phyloP scores from a whole-genome alignment of 345 rosid genomes.

The Aquilaria malaccensis region DNA sequence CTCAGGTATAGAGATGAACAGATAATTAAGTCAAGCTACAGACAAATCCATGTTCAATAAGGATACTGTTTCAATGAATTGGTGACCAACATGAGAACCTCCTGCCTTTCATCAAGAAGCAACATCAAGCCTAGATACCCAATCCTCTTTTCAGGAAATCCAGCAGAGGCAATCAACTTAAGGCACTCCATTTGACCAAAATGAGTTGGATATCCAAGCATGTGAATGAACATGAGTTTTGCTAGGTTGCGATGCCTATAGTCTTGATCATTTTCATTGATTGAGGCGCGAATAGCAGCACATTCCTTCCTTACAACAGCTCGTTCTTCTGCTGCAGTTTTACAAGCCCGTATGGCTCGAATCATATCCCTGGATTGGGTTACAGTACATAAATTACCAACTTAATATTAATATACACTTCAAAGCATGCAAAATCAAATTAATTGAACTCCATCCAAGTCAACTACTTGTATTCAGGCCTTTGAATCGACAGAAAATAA shows the following conservation, averaged over 20 bases:
- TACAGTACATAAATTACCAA: conserved; percentile 11
- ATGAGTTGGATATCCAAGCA: conserved; percentile 99
- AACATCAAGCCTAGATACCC: conserved; percentile 98
- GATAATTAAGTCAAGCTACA: conserved; percentile 4
- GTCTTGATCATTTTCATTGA: conserved; percentile 86
- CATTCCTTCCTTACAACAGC: conserved; percentile 98
- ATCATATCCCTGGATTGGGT: conserved; percentile 92
- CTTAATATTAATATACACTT: neutral
- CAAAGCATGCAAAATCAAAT: neutral
- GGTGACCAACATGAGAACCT: conserved; percentile 97
- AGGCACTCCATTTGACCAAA: conserved; percentile 99
- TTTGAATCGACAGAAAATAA: conserved; percentile 1
- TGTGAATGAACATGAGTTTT: conserved; percentile 99
- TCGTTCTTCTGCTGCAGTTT: conserved; percentile 99
- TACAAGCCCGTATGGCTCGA: conserved; percentile 91
- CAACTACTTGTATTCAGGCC: neutral
- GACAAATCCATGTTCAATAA: neutral
- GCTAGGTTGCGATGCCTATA: conserved; percentile 95
- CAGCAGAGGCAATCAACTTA: conserved; percentile 90
- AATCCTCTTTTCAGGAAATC: conserved; percentile 98
- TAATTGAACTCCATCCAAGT: neutral
- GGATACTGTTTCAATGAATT: conserved; percentile 99
- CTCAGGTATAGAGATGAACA: conserved; percentile 1
- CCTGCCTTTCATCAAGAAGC: conserved; percentile 99
- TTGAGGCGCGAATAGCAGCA: conserved; percentile 84